A percentile compares a stretch with the other conserved stretches of the same genome.
These are phyloP conservation scores for Amanita thiersii DNA, from an alignment of 768 basidiomycete species.

Conservation along the genomic window DNA sequence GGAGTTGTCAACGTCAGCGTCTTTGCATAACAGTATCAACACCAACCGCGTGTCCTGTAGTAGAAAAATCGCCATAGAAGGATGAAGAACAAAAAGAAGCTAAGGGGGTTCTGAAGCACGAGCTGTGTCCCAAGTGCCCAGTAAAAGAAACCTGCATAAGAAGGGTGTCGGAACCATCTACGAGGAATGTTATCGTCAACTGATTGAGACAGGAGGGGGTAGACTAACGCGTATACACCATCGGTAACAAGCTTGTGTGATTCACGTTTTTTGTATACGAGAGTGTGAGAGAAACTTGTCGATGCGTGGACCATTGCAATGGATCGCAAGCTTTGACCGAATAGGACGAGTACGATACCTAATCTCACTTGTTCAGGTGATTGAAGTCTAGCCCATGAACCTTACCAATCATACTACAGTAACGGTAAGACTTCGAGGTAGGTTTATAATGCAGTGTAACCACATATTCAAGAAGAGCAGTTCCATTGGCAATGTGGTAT, in stretches of 20 bases:
- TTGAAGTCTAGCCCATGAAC: slow-evolving; percentile 1
- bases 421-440: slow-evolving; percentile 47
- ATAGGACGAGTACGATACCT: slow-evolving; percentile 60
- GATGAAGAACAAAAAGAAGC: slow-evolving; percentile 53
- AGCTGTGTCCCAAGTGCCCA: slow-evolving; percentile 96
- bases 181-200: slow-evolving; percentile 1
- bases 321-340: slow-evolving; percentile 77
- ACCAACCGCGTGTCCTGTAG: slow-evolving; percentile 67
- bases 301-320: slow-evolving; percentile 95
- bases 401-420: slow-evolving; percentile 53
- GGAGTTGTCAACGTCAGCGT: slow-evolving; percentile 7
- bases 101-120: slow-evolving; percentile 78
- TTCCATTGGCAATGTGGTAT: slow-evolving; percentile 80
- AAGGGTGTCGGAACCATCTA: slow-evolving; percentile 89
- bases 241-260: slow-evolving; percentile 78
- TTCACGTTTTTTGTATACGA: slow-evolving; percentile 67
- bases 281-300: slow-evolving; percentile 86
- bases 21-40: too few species aligned
- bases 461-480: slow-evolving; percentile 77
- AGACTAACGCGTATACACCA: slow-evolving; percentile 79
- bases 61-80: slow-evolving; percentile 88
- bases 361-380: not conserved
- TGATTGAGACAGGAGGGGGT: not conserved
- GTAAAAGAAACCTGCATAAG: slow-evolving; percentile 95
- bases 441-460: slow-evolving; percentile 62